Conservation (phyloP, 2,329 filamentous ascomycete genomes). For the Apiospora sp. region DNA sequence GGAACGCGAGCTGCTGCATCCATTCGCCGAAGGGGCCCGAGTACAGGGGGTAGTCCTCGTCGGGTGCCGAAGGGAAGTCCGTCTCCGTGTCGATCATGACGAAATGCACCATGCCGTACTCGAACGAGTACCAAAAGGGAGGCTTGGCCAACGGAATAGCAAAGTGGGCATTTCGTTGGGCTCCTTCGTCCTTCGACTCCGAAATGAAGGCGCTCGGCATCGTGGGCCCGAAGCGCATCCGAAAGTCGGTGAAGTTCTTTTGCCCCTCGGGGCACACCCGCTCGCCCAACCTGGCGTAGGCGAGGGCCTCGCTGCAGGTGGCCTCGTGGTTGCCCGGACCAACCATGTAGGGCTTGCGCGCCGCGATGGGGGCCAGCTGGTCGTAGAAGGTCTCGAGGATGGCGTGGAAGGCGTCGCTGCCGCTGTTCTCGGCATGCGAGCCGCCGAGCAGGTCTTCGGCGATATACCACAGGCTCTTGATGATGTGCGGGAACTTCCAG, state of each 20-base stretch:
- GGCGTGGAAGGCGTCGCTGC: constrained; percentile 60
- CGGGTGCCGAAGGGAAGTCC: constrained; percentile 60
- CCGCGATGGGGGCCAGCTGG: constrained; percentile 61
- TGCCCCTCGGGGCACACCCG: constrained; percentile 59
- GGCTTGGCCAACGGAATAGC: too few relatives aligned
- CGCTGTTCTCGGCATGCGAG: constrained; percentile 32
- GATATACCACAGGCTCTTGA: constrained; percentile 49
- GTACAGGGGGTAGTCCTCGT: constrained; percentile 48
- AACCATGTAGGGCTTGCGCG: constrained; percentile 63
- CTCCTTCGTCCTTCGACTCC: constrained; percentile 52
- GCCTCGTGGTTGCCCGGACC: constrained; percentile 68
- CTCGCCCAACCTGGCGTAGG: constrained; percentile 32
- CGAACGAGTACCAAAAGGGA: constrained; percentile 67
- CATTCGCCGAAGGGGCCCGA: constrained; percentile 57
- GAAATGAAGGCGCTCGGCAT: constrained; percentile 61
- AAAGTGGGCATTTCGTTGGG: too few relatives aligned
- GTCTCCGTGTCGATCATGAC: constrained; percentile 65
- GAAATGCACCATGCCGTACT: constrained; percentile 64
- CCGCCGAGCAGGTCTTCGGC: too few relatives aligned
- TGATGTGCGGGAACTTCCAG: neutral
- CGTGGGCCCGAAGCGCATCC: constrained; percentile 60
- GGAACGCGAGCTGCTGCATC: constrained; percentile 61
- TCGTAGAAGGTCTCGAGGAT: constrained; percentile 65
- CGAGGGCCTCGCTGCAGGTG: constrained; percentile 54
- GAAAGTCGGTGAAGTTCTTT: constrained; percentile 67